A percentile compares a stretch with the other conserved stretches of the same genome.
Evolutionary conservation across 768 basidiomycete species (phyloP).

Genomic region (Tubosaeta sp.): DNA sequence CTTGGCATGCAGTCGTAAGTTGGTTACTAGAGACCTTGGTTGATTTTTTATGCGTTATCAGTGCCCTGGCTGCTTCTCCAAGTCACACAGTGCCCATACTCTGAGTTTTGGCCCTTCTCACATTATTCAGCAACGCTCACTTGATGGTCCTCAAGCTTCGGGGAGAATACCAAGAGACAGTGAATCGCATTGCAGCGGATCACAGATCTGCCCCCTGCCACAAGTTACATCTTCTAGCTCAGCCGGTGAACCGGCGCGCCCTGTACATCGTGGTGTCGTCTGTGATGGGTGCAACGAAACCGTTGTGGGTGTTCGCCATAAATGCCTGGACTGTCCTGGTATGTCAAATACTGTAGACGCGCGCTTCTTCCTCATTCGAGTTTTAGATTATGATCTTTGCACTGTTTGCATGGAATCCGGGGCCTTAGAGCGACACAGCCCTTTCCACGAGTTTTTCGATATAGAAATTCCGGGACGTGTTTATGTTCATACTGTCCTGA

Average conservation of each 20-base stretch:
- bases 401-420: constrained; percentile 50
- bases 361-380: constrained; percentile 1
- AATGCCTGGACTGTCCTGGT: constrained; percentile 77
- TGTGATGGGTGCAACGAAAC: constrained; percentile 62
- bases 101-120: constrained; percentile 31
- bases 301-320: constrained; percentile 67
- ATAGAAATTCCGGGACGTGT: constrained; percentile 63
- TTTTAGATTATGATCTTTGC: constrained; percentile 70
- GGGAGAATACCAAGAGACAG: not conserved
- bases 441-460: constrained; percentile 68
- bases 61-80: constrained; percentile 27
- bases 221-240: not conserved
- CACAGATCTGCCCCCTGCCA: not conserved
- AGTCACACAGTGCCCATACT: constrained; percentile 26
- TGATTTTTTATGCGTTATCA: constrained; percentile 12
- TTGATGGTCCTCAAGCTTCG: not conserved
- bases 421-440: constrained; percentile 49
- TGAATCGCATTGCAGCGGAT: not conserved
- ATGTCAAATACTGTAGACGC: constrained; percentile 14
- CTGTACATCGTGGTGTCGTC: constrained; percentile 50
- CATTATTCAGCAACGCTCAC: constrained; percentile 20
- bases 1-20: constrained; percentile 31
- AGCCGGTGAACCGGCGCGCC: not conserved
- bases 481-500: constrained; percentile 57
- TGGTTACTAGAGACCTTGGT: not conserved